Percentiles rank a stretch among this genome's conserved stretches.
Evolutionary conservation across 176 grass and related monocot species (phyloP).

Genomic region (Hordeum marinum): DNA sequence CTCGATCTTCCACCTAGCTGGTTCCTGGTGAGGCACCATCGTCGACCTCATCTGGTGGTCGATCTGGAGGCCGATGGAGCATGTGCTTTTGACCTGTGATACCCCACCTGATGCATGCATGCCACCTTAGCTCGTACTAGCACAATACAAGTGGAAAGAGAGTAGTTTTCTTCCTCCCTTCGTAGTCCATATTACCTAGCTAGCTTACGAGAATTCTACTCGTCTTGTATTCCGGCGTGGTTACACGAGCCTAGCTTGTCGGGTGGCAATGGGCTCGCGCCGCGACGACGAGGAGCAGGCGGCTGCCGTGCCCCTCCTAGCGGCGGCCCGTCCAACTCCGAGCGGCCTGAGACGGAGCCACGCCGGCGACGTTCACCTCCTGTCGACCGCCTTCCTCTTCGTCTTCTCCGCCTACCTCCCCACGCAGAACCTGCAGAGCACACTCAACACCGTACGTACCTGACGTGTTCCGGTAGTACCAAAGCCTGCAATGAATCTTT

Average conservation of each 20-base stretch:
- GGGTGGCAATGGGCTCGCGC: neutral
- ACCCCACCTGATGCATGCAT: neutral
- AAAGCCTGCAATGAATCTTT: neutral
- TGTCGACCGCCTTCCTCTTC: conserved; percentile 8
- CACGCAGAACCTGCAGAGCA: conserved; percentile 11
- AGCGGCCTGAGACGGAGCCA: neutral
- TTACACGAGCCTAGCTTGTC: neutral
- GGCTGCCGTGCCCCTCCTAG: neutral
- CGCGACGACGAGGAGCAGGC: neutral
- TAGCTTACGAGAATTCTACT: neutral
- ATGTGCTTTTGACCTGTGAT: conserved; percentile 8
- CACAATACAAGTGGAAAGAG: neutral
- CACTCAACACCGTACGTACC: neutral
- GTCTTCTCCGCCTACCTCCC: conserved; percentile 22
- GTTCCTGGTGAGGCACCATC: neutral
- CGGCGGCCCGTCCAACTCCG: neutral
- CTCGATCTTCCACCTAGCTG: neutral
- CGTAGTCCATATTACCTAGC: neutral
- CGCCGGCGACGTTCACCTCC: neutral
- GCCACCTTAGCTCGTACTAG: neutral
- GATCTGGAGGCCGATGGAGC: neutral
- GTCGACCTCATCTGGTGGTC: too few relatives aligned
- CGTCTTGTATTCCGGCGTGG: neutral
- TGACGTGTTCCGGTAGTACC: neutral
- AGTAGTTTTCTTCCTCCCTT: neutral